A percentile compares a stretch with the other conserved stretches of the same genome.
phyloP scores from a whole-genome alignment of 148 eudicot genomes.

The Spergularia bocconei region DNA sequence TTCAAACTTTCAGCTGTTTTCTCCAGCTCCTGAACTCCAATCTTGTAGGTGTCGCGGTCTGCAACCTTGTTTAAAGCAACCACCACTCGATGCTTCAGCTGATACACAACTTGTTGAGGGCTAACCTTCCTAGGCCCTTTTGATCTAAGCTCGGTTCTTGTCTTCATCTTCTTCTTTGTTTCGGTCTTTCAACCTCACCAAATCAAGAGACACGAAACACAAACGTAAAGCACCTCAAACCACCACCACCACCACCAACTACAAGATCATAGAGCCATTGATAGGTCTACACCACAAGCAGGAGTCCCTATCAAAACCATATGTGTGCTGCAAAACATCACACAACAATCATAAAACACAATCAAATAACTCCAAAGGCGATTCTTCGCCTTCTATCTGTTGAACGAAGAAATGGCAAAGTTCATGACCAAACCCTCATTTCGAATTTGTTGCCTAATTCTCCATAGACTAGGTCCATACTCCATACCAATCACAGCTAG shows the following conservation, averaged over 20 bases:
- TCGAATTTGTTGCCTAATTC: not conserved
- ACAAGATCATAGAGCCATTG: conserved; percentile 7
- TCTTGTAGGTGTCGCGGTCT: conserved; percentile 72
- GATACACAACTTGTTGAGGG: conserved; percentile 60
- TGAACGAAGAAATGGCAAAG: not conserved
- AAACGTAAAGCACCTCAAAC: not conserved
- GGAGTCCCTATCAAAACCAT: not conserved
- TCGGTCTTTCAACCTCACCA: not conserved
- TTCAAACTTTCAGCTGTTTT: conserved; percentile 55
- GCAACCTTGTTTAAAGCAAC: conserved; percentile 70
- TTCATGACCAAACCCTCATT: not conserved
- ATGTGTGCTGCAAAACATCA: conserved; percentile 25
- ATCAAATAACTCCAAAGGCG: not conserved
- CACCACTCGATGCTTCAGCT: conserved; percentile 65
- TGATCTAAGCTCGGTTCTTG: conserved; percentile 42
- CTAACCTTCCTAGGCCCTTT: conserved; percentile 51
- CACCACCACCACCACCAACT: conserved; percentile 11
- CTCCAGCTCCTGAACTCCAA: conserved; percentile 75
- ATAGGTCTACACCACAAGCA: conserved; percentile 10
- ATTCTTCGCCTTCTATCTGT: not conserved
- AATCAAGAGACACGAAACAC: not conserved
- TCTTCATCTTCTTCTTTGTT: conserved; percentile 38
- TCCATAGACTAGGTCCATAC: conserved; percentile 5
- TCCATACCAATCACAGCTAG: not conserved
- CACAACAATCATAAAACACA: conserved; percentile 9